These are phyloP conservation scores for Fusarium nisikadoi DNA, from an alignment of 2,329 filamentous ascomycete species.

Conservation along the genomic window DNA sequence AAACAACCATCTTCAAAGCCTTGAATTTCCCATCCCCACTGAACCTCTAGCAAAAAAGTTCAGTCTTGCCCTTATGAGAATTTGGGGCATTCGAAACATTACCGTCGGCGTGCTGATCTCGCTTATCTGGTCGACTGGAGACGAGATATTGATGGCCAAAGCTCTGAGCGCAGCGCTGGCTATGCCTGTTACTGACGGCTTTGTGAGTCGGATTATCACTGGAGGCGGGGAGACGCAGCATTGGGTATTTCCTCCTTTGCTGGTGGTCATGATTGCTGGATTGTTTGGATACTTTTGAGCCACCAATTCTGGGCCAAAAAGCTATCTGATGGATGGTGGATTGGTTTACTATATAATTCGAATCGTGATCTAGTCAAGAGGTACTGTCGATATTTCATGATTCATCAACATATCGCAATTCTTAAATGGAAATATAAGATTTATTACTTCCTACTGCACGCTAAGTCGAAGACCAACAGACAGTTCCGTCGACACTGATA, in stretches of 20 bases:
- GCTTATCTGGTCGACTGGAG: accelerated
- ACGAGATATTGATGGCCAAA: background rate
- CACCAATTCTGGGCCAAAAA: no score
- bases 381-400: no score
- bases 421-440: no score
- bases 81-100: slow-evolving; percentile 23
- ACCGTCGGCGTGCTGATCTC: slow-evolving; percentile 3
- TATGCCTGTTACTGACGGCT: slow-evolving; percentile 12
- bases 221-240: slow-evolving; percentile 14
- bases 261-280: background rate
- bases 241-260: slow-evolving; percentile 17
- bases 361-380: no score
- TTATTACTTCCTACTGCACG: no score
- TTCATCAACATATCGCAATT: no score
- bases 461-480: no score
- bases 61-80: slow-evolving; percentile 6
- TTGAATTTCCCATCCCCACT: slow-evolving; percentile 11
- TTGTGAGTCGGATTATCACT: slow-evolving; percentile 1
- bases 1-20: background rate
- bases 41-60: slow-evolving; percentile 12
- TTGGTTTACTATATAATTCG: no score
- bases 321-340: no score
- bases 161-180: background rate
- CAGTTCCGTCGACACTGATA: no score
- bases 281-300: slow-evolving; percentile 9